Evolutionary conservation across 768 basidiomycete genomes (phyloP), one percentile per base, ranked within the genome.

Genomic region (Boletus rufocinnamomeus): DNA sequence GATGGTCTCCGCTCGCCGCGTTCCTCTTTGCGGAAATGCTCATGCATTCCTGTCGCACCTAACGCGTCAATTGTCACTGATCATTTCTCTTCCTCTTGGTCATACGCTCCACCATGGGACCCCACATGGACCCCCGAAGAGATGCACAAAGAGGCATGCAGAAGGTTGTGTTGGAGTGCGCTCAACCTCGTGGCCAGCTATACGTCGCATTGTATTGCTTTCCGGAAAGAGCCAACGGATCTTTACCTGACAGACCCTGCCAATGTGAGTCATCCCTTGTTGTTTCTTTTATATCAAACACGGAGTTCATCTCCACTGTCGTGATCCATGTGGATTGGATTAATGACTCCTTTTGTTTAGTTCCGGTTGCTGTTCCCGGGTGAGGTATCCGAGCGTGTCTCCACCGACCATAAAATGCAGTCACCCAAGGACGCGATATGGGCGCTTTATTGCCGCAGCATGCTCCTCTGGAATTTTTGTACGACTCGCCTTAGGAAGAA

Each of bases 371-470:
- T 91, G 43, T 92, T 92, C 71, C 91, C 91, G 2, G 89, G 88
- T 1, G 90, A 93, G 71, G 79, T 81, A 8, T 74, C 80, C 44
- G 83, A 86, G 65, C 82, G 83, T 51, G 66, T 73, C 21, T 75
- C 81, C 7, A 63, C 75, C 43, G 72, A 76, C 25, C 74, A 74
- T 53, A 75, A 78, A 55, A 73, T 75, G 34, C 79, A 79, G 35
- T 86, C 86, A 19, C 80, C 85, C 17, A 92, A 91, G 68, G 88
- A 92, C 60, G 85, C 86, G 17, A 80, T 93, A 2, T 92, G 90
- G 90, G 90, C 88, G 0, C 75, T 93, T 28, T 90, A 90, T 65
- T 91, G 89, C 72, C 84, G 91, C 35, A 84, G 84, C 68, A 88
- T 92, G 87, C 79, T 93, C 11, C 76, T 92, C 4, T 93, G 89